Percentiles rank a stretch among this genome's conserved stretches.
Conservation (phyloP, 495 filamentous ascomycete genomes). For the Delitschia confertaspora region DNA sequence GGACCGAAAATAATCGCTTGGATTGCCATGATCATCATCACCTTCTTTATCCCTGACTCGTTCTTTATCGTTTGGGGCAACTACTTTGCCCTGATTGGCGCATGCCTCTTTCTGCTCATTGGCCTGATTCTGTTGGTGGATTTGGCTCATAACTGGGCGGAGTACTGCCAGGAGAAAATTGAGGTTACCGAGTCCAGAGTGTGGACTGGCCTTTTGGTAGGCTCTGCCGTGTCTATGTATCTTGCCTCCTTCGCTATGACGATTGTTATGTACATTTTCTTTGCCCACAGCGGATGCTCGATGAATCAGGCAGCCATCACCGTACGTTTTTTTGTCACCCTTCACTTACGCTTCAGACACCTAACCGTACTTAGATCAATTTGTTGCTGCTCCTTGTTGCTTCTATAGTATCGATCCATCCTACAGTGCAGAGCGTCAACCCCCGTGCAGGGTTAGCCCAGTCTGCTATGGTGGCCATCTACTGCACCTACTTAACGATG, state of each 20-base stretch:
- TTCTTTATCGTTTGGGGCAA: slow-evolving; percentile 97
- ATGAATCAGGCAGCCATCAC: slow-evolving; percentile 86
- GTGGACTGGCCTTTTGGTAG: slow-evolving; percentile 81
- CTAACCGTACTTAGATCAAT: slow-evolving; percentile 54
- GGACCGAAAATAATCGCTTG: slow-evolving; percentile 79
- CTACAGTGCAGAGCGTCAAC: slow-evolving; percentile 84
- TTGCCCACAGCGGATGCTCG: slow-evolving; percentile 68
- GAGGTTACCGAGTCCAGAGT: slow-evolving; percentile 74
- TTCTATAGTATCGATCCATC: slow-evolving; percentile 80
- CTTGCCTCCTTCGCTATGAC: slow-evolving; percentile 83
- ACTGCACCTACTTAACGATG: slow-evolving; percentile 98
- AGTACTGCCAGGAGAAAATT: slow-evolving; percentile 88
- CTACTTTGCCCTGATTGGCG: slow-evolving; percentile 79
- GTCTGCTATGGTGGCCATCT: slow-evolving; percentile 92
- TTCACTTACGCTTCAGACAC: background rate
- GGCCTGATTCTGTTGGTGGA: slow-evolving; percentile 91
- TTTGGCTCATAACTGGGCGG: slow-evolving; percentile 94
- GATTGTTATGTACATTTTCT: slow-evolving; percentile 95
- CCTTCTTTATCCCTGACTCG: slow-evolving; percentile 87
- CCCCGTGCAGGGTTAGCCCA: slow-evolving; percentile 88
- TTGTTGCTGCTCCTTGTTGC: slow-evolving; percentile 73
- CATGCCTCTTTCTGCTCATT: slow-evolving; percentile 88
- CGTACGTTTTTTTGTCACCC: slow-evolving; percentile 37
- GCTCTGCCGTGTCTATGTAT: slow-evolving; percentile 92
- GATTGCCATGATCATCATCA: slow-evolving; percentile 75